Base-by-base conservation (phyloP, 2,329 filamentous ascomycete species). In the Apiospora kogelbergensis region DNA sequence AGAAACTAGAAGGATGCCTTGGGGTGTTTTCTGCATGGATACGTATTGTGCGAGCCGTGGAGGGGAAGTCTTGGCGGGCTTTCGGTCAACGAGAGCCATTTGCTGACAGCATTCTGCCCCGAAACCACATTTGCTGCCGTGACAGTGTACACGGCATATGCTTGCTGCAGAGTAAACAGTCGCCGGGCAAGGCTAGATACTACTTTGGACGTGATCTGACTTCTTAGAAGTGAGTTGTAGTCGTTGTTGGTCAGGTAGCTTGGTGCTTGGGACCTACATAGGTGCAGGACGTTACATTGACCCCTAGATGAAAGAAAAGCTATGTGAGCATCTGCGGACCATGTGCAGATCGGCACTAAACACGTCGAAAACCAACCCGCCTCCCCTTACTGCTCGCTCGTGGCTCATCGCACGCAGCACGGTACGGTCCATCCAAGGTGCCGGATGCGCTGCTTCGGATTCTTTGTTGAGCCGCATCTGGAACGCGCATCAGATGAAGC, bases 401-500 rank as follows among this genome's bases (percentile, higher is more conserved):
- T n/a, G 53, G 53, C 9, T 37, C 37, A 60, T 60, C 26, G 30
- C n/a, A n/a, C 30, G 26, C n/a, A n/a, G 30, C n/a, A n/a, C 53
- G 53, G 30, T 33, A 33, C 33, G 33, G 33, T 7, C 33, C 33
- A 33, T 37, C 48, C 48, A 57, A 57, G 33, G 17, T 60, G 53
- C 53, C 53, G 30, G 53, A 60, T 60, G 26, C n/a, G 30, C 53
- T 37, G 30, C 53, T 37, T 60, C 53, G 17, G 37, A 60, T 2
- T 60, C 30, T 60, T 60, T 22, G 30, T 60, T 60, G 53, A 60
- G 53, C 53, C 53, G 30, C 53, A 60, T 60, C 53, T 60, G 53
- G 53, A 60, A 60, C 53, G 53, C 53, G 53, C 53, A 60, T 60
- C 53, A 37, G 53, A 60, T 60, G 53, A 60, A 30, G 17, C 53